Evolutionary conservation across 768 basidiomycete species (phyloP), one percentile per base, ranked within the genome.

Genomic region (Russula sp.): DNA sequence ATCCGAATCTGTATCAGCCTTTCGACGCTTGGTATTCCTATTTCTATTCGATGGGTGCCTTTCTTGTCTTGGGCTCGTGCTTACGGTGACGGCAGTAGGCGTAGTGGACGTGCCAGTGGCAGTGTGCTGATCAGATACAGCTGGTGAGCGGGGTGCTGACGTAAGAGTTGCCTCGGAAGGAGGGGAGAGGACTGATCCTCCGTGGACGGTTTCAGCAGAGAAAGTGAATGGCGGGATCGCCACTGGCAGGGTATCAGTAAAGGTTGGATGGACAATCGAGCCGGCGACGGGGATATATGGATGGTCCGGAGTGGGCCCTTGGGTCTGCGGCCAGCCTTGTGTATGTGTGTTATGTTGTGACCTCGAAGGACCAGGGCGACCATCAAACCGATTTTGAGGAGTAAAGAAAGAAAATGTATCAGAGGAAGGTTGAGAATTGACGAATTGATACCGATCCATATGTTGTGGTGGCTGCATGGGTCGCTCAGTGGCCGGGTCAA

Each of bases 381-480:
- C n/a, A 37, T 35, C 51, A 13, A 64, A 34, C 5, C 14, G 44
- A 7, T n/a, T 18, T 11, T 8, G 31, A 22, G 11, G 31, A 22
- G 11, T 1, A 5, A 45, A 42, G 22, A 54, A 57, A 6, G 6
- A 13, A 34, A 35, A 54, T 1, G 52, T 9, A 58, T 59, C 57
- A 13, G 51, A 9, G 6, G 58, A 11, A 14, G 61, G 47, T 22
- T 60, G 63, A 34, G 49, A 32, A 7, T 49, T 18, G 20, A 66
- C 66, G 6, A 66, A 66, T 6, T 66, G 66, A 35, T 66, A 66
- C 8, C 50, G 59, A 52, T 66, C 53, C 3, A 8, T 42, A 20
- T 65, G 59, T 32, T 37, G 66, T 1, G 34, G 35, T 1, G 37
- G 11, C 22, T 61, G 63, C 0, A 40, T 18, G 5, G 42, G 63